These are phyloP conservation scores for Colletotrichum lentis DNA, from an alignment of 2,329 filamentous ascomycete species.

Conservation along the genomic window DNA sequence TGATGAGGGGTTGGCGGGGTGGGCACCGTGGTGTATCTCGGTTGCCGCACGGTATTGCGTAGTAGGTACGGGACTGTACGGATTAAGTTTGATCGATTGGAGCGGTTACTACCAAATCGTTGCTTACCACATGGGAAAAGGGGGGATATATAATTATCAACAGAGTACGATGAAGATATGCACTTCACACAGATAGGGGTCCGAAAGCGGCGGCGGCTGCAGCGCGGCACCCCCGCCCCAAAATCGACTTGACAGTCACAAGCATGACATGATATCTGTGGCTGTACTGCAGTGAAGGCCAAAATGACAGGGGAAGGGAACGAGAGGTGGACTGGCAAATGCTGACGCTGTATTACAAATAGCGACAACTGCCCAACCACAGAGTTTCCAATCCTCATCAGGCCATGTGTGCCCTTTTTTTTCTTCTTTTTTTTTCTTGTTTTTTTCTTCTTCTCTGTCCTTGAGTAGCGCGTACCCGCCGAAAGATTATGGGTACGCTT, in stretches of 20 bases:
- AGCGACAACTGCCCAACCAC: slow-evolving; percentile 24
- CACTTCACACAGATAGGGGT: slow-evolving; percentile 15
- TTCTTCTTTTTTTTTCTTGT: too few species aligned
- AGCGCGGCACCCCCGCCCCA: background rate
- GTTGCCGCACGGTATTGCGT: slow-evolving; percentile 27
- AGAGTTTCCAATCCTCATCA: slow-evolving; percentile 14
- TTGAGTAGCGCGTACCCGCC: slow-evolving; percentile 4
- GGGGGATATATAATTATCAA: background rate
- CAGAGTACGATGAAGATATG: too few species aligned
- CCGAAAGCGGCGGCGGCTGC: slow-evolving; percentile 29
- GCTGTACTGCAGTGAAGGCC: too few species aligned
- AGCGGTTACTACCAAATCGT: slow-evolving; percentile 23
- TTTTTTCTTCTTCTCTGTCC: background rate
- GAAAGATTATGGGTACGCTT: too few species aligned
- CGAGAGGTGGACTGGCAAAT: background rate
- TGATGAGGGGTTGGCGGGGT: slow-evolving; percentile 38
- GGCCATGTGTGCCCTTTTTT: background rate
- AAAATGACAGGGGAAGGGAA: too few species aligned
- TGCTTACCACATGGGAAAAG: slow-evolving; percentile 22
- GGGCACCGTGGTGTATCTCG: slow-evolving; percentile 23
- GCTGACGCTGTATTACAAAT: slow-evolving; percentile 28
- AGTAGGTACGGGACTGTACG: background rate
- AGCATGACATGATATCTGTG: background rate
- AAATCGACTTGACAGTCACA: background rate
- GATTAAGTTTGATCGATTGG: slow-evolving; percentile 7